Evolutionary conservation across 352 stramenopile genomes (phyloP).

Genomic region (Globisporangium lucens): DNA sequence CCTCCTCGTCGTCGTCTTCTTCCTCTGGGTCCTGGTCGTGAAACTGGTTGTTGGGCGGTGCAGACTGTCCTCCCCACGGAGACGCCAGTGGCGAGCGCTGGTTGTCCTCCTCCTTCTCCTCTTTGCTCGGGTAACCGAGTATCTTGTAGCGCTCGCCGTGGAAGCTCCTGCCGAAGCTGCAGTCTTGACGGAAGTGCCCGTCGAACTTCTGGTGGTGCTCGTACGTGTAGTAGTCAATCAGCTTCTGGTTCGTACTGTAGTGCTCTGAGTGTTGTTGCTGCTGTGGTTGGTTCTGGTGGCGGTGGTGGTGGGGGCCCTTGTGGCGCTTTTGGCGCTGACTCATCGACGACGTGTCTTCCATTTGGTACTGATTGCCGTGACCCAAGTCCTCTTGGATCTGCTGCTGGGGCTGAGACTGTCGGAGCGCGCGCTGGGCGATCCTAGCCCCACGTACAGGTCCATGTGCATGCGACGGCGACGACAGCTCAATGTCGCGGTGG

Average conservation of each 20-base stretch:
- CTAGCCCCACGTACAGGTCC: background rate
- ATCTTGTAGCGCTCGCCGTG: conserved; percentile 5
- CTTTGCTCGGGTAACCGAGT: background rate
- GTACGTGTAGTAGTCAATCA: conserved; percentile 13
- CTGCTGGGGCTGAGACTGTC: background rate
- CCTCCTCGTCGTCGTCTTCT: background rate
- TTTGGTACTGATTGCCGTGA: background rate
- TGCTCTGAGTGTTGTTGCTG: background rate
- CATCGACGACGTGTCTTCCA: background rate
- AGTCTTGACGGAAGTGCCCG: background rate
- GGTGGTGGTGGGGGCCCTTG: background rate
- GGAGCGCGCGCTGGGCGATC: background rate
- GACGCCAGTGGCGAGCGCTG: background rate
- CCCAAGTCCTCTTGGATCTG: background rate
- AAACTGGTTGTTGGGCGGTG: background rate
- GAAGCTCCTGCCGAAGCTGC: background rate
- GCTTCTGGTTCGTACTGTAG: background rate
- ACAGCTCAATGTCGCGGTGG: conserved; percentile 1
- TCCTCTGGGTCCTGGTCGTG: background rate
- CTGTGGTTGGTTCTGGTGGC: conserved; percentile 15
- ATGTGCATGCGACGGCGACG: background rate
- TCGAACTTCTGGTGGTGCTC: conserved; percentile 9
- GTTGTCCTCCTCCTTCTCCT: background rate
- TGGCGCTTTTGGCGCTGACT: conserved; percentile 7
- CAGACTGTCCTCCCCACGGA: conserved; percentile 3